Evolutionary conservation across 2,329 filamentous ascomycete genomes (phyloP).

Genomic region (Xylariaceae sp.): DNA sequence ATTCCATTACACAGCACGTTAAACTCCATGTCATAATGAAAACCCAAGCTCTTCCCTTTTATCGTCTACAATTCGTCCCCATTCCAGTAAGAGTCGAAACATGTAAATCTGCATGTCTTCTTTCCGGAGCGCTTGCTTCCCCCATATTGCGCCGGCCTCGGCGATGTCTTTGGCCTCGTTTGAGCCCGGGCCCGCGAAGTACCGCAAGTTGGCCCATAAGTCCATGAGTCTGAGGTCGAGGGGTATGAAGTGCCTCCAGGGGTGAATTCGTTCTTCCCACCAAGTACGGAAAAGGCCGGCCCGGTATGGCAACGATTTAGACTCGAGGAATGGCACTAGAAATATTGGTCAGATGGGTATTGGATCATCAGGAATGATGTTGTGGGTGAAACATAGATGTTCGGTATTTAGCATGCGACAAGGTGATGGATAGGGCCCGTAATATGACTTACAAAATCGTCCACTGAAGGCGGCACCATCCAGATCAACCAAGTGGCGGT

Average conservation of each 20-base stretch:
- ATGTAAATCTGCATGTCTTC: slow-evolving; percentile 61
- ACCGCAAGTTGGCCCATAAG: slow-evolving; percentile 27
- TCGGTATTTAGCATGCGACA: too few relatives aligned
- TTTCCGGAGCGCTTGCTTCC: slow-evolving; percentile 49
- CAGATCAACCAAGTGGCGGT: slow-evolving; percentile 58
- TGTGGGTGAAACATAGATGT: too few relatives aligned
- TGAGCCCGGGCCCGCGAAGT: slow-evolving; percentile 24
- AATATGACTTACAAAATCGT: slow-evolving; percentile 34
- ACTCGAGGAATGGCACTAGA: slow-evolving; percentile 46
- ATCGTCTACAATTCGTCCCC: slow-evolving; percentile 42
- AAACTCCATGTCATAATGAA: neutral
- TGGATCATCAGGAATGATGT: too few relatives aligned
- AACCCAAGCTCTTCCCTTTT: slow-evolving; percentile 37
- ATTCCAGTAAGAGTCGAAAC: slow-evolving; percentile 51
- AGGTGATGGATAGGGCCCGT: too few relatives aligned
- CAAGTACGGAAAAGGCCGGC: slow-evolving; percentile 62
- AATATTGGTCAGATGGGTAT: too few relatives aligned
- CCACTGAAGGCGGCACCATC: slow-evolving; percentile 55
- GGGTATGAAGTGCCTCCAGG: slow-evolving; percentile 64
- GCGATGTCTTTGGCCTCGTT: slow-evolving; percentile 50
- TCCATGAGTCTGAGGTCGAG: slow-evolving; percentile 45
- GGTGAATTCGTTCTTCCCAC: slow-evolving; percentile 59
- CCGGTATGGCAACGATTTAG: slow-evolving; percentile 54
- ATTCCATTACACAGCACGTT: neutral
- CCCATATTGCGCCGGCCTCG: slow-evolving; percentile 52